These are phyloP conservation scores for Talaromyces sp. DNA, from an alignment of 2,329 filamentous ascomycete species.

Conservation along the genomic window DNA sequence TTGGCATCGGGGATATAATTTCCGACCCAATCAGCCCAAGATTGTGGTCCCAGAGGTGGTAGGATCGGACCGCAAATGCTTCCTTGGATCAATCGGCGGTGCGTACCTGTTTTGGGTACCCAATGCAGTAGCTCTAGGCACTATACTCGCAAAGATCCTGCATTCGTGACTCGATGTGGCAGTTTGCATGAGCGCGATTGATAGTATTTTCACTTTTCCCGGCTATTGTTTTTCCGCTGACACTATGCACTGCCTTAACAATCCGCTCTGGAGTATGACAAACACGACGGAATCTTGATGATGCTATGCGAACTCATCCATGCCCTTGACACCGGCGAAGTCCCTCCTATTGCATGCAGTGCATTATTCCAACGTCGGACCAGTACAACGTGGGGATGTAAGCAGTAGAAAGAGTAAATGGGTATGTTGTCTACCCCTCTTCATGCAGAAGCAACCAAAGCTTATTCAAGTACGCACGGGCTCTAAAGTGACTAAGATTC, in stretches of 20 bases:
- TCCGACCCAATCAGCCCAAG: background rate
- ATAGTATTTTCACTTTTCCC: background rate
- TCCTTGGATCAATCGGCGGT: background rate
- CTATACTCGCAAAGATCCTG: background rate
- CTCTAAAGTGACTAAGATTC: background rate
- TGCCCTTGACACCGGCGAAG: background rate
- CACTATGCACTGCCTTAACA: background rate
- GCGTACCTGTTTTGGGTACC: background rate
- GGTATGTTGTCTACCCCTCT: background rate
- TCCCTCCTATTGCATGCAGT: background rate
- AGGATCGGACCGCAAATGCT: background rate
- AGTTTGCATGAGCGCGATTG: background rate
- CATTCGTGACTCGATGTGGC: background rate
- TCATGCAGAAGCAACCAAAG: background rate
- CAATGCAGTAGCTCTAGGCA: background rate
- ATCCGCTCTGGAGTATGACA: background rate
- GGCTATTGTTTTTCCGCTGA: too few relatives aligned
- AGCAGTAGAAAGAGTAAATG: background rate
- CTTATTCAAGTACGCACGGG: background rate
- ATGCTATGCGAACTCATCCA: background rate
- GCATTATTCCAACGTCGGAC: background rate
- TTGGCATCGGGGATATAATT: background rate
- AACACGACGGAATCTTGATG: too few relatives aligned
- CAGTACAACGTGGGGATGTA: background rate
- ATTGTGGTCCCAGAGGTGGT: background rate